phyloP scores from a whole-genome alignment of 345 rosid genomes.

The Dovyalis caffra region DNA sequence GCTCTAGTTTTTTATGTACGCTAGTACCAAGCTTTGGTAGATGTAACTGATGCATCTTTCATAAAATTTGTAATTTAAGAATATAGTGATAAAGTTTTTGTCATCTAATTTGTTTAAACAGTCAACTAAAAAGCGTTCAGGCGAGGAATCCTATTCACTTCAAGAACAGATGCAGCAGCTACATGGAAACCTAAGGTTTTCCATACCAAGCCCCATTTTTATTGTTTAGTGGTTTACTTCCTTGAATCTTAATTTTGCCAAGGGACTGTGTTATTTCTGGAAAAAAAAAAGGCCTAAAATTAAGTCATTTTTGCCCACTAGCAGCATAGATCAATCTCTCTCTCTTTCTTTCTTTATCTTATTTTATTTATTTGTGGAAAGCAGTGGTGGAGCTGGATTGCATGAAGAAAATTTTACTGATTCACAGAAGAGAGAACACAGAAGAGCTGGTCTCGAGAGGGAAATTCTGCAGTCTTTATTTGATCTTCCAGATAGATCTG shows the following conservation, averaged over 20 bases:
- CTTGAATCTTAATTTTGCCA: background rate
- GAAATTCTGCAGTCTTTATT: conserved; percentile 15
- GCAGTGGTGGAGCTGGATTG: conserved; percentile 37
- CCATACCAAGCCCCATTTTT: conserved; percentile 4
- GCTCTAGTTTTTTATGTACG: background rate
- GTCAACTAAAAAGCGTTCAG: conserved; percentile 26
- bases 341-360: too few relatives aligned
- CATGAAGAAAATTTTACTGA: conserved; percentile 1
- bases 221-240: background rate
- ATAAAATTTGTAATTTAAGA: background rate
- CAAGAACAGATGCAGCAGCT: conserved; percentile 23
- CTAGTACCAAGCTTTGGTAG: background rate
- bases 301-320: background rate
- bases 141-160: background rate
- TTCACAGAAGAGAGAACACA: conserved; percentile 9
- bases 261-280: background rate
- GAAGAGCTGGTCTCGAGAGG: conserved; percentile 3
- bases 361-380: conserved; percentile 12
- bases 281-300: background rate
- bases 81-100: background rate
- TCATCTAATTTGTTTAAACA: conserved; percentile 12
- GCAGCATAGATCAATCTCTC: background rate
- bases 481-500: conserved; percentile 17
- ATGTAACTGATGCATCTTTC: too few relatives aligned
- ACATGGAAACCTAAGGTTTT: conserved; percentile 35